Conservation (phyloP, 1,284 basidiomycete species). For the Mycena sp. region DNA sequence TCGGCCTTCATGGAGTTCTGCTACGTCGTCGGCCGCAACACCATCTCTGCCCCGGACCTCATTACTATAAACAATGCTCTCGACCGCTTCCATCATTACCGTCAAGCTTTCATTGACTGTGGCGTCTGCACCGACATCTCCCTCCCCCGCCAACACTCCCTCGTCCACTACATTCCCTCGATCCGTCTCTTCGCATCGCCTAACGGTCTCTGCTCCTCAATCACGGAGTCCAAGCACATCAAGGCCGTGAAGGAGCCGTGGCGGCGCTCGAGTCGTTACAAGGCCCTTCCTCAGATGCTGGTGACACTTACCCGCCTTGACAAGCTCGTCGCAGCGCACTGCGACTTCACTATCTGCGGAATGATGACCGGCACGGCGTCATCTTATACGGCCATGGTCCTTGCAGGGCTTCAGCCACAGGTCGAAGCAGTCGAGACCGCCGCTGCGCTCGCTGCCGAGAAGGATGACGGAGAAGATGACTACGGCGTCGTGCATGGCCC, state of each 20-base stretch:
- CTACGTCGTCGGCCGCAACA: no score
- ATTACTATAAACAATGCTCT: slow-evolving; percentile 32
- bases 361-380: slow-evolving; percentile 10
- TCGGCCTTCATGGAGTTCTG: slow-evolving; percentile 43
- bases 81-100: slow-evolving; percentile 30
- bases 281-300: slow-evolving; percentile 24
- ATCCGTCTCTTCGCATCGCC: no score
- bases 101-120: slow-evolving; percentile 12
- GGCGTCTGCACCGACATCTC: slow-evolving; percentile 1
- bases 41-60: slow-evolving; percentile 34
- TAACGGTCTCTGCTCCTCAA: no score
- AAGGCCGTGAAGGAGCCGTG: no score
- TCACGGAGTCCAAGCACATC: no score
- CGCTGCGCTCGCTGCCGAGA: neutral
- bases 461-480: slow-evolving; percentile 8
- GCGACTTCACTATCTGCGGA: neutral
- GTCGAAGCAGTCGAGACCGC: no score
- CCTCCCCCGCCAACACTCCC: no score
- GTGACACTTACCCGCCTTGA: neutral
- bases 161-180: no score
- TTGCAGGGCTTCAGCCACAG: neutral
- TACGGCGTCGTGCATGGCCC: neutral
- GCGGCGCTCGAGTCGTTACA: slow-evolving; percentile 19
- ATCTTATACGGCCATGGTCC: neutral
- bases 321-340: no score